phyloP scores from a whole-genome alignment of 139 green algal species.

The Tetraselmis striata region DNA sequence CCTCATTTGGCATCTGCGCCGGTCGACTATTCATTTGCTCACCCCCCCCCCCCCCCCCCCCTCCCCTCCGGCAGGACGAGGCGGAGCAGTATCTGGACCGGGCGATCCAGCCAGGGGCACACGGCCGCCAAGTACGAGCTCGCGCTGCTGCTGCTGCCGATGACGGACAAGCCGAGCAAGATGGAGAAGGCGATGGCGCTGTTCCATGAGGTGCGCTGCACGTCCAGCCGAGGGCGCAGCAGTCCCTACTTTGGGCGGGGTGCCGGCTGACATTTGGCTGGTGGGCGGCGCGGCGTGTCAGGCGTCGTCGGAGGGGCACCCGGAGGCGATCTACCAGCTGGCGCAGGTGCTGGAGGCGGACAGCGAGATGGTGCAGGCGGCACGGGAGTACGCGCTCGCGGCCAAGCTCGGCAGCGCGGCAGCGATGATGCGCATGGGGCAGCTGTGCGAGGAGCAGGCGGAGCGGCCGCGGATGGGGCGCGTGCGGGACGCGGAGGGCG shows the following conservation, averaged over 20 bases:
- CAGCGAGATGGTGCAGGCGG: neutral
- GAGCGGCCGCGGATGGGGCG: neutral
- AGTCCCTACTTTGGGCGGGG: neutral
- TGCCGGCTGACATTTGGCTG: neutral
- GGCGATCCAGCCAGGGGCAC: neutral
- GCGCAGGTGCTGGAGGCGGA: neutral
- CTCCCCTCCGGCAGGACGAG: no score
- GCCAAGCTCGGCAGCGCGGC: neutral
- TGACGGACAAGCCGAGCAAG: neutral
- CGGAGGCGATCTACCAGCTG: neutral
- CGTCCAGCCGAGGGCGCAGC: no score
- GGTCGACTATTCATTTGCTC: no score
- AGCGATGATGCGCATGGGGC: neutral
- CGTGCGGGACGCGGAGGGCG: neutral
- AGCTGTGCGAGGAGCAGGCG: neutral
- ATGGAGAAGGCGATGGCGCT: neutral
- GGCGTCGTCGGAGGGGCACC: neutral
- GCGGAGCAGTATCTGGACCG: neutral
- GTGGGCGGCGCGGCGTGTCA: neutral
- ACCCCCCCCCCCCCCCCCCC: no score
- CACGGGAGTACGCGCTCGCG: neutral
- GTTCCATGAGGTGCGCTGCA: neutral
- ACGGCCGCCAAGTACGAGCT: neutral
- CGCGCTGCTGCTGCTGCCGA: neutral
- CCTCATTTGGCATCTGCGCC: no score